Conservation (phyloP, 192 early-diverging fungal genomes). For the Backusella tarrabulga region DNA sequence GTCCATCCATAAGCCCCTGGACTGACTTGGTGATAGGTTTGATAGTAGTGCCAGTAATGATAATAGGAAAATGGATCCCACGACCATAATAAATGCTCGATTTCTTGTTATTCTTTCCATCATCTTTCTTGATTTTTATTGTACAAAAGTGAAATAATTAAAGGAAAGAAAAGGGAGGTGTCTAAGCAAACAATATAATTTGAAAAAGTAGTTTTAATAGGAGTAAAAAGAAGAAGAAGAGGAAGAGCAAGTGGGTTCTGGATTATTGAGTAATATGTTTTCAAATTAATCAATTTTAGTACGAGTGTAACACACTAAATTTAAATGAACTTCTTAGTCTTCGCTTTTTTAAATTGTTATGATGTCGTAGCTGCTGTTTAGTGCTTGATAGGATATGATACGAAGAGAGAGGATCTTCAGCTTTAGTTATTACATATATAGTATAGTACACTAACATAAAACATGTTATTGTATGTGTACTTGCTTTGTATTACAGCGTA, state of each 20-base stretch:
- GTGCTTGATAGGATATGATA: background rate
- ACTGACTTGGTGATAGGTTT: background rate
- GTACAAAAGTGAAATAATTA: background rate
- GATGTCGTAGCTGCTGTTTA: background rate
- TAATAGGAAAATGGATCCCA: background rate
- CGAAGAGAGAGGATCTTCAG: background rate
- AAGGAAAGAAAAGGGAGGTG: background rate
- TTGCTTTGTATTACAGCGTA: background rate
- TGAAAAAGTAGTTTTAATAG: background rate
- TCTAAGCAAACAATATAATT: background rate
- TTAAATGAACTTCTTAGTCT: background rate
- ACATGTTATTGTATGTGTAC: too few relatives aligned
- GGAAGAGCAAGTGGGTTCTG: background rate
- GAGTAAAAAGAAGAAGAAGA: background rate
- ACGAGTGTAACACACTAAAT: background rate
- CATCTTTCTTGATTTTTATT: background rate
- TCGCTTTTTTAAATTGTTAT: background rate
- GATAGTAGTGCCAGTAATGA: slow-evolving; percentile 8
- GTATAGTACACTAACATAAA: background rate
- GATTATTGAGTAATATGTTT: background rate
- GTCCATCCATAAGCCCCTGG: background rate
- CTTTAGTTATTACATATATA: background rate
- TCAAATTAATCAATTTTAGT: slow-evolving; percentile 1
- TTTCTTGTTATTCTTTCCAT: slow-evolving; percentile 10
- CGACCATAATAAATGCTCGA: background rate